Evolutionary conservation across 768 basidiomycete genomes (phyloP), one percentile per base, ranked within the genome.

Genomic region (Crassisporium funariophilum): DNA sequence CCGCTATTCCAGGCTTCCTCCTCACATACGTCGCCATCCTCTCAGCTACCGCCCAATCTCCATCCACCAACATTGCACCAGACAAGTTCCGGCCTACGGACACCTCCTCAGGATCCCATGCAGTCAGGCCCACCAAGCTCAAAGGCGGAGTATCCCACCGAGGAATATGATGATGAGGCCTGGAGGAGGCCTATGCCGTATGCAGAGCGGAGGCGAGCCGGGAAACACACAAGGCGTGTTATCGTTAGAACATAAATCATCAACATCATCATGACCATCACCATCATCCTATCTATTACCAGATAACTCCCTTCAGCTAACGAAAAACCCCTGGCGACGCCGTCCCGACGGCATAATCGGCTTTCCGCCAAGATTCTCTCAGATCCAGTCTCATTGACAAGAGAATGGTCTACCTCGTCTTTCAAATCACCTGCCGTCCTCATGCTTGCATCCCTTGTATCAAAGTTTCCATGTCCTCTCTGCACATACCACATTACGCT

Each of bases 221-320:
- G 88, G 40, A 91, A 91, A 63, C 88, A 90, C 61, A 90, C 88
- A 17, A 76, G 74, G 58, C 78, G 88, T 43, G 82, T 89, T 24
- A 80, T 89, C 52, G 81, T 85, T 48, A 68, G 78, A 59, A 68
- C 67, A 57, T 77, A 56, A 54, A 46, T 41, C 49, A 48, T 34
- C 48, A 22, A 21, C 55, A 25, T 38, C 50, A 45, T 52, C 52
- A 57, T 53, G 47, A 58, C 50, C 50, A 41, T 23, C 20, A 31
- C 27, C 41, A 29, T 35, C 16, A 23, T 43, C 25, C 41, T 41
- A 50, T 44, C 38, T 38, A 43, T 44, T 37, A 35, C 44, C 51
- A 41, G 48, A 47, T 46, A 41, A 44, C 16, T 41, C 16, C 25
- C n/a, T 33, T 44, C 39, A 39, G 47, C 17, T 36, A 52, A 38